These are phyloP conservation scores for Aeschynomene evenia DNA, from an alignment of 306 rosid genomes.

Conservation along the genomic window DNA sequence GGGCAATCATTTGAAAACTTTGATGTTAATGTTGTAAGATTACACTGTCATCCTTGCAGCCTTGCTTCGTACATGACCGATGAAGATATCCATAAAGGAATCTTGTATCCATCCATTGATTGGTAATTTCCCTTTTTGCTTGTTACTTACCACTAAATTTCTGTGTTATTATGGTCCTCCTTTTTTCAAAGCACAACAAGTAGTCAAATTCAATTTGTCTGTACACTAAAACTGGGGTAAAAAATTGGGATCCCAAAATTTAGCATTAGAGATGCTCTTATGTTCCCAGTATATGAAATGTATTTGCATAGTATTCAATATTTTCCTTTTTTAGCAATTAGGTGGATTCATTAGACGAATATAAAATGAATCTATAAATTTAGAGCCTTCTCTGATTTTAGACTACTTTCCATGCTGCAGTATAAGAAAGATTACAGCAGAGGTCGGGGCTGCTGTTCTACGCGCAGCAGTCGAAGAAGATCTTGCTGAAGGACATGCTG, in stretches of 20 bases:
- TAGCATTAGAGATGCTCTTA: no score
- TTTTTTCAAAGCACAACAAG: neutral
- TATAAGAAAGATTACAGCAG: slow-evolving; percentile 71
- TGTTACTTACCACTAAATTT: neutral
- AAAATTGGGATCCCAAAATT: no score
- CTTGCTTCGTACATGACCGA: slow-evolving; percentile 94
- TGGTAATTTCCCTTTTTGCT: slow-evolving; percentile 47
- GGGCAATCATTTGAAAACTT: neutral
- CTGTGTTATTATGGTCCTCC: neutral
- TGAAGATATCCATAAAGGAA: slow-evolving; percentile 71
- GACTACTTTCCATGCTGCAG: slow-evolving; percentile 45
- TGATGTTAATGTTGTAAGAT: slow-evolving; percentile 7
- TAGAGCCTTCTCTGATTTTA: slow-evolving; percentile 9
- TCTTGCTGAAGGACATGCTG: slow-evolving; percentile 77
- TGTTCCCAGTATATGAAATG: no score
- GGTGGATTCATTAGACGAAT: no score
- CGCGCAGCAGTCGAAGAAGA: slow-evolving; percentile 75
- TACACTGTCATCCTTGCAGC: slow-evolving; percentile 53
- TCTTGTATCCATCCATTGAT: slow-evolving; percentile 77
- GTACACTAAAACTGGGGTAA: neutral
- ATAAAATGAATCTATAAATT: no score
- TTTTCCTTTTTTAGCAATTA: no score
- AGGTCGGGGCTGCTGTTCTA: slow-evolving; percentile 93
- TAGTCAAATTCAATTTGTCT: neutral
- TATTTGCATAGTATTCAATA: no score